Base-by-base conservation (phyloP, 2,329 filamentous ascomycete species). In the Pseudocercospora macadamiae region DNA sequence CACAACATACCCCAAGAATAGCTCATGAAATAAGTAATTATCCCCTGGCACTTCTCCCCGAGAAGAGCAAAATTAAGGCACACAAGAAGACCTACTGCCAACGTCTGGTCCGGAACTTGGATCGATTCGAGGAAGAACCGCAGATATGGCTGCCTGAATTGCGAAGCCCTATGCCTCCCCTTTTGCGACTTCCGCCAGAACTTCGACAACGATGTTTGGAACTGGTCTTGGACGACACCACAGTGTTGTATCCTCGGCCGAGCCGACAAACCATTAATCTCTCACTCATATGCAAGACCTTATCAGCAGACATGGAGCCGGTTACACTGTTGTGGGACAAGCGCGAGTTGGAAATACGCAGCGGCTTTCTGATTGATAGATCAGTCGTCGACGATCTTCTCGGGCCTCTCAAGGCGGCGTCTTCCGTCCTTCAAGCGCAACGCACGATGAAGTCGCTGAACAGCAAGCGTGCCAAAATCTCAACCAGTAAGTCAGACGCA, bases 181-280 rank as follows among this genome's bases (percentile, higher is more conserved):
- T 63, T 4, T 25, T 61, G 8, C 16, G 16, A 5, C 61, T 65
- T 18, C 63, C 61, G 4, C 19, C 63, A 2, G 60, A 65, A 47
- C 49, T 63, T 10, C 45, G 57, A 7, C 61, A 65, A 18, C 45
- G 49, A 6, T 58, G 61, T 21, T 54, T 63, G 28, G 30, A 55
- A 16, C 36, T 52, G 21, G 53, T 57, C 19, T 28, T 61, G 19
- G 60, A 59, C 26, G 58, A 65, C 39, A 23, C 59, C 14, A 39
- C 55, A 9, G 44, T 64, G 10, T 30, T 56, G 39, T 55, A 55
- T n/a, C 49, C 57, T 1, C 53, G 55, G 1, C 56, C 55, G 2
- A 60, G 44, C 34, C 42, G 51, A 16, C 34, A 28, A 5, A 59
- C 57, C 7, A 44, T 45, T 21, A 36, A 36, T 23, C 45, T 62